Evolutionary conservation across 306 rosid species (phyloP).

Genomic region (Glycine soja): DNA sequence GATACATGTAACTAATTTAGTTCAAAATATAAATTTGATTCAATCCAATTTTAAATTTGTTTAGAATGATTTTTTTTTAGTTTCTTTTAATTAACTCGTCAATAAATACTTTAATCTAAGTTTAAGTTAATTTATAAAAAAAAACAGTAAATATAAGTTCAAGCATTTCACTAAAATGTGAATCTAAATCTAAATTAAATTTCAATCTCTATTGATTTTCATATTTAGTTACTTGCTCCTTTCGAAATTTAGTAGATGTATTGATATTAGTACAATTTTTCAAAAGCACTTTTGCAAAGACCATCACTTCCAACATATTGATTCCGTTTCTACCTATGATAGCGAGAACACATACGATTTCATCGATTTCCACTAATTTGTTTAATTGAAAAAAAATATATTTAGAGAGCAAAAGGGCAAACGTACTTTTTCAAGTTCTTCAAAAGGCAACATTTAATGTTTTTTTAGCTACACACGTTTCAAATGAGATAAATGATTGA

Average conservation of each 20-base stretch:
- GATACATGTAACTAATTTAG: background rate
- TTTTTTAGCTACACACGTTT: background rate
- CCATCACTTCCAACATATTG: background rate
- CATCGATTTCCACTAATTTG: background rate
- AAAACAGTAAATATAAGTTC: background rate
- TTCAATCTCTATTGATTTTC: background rate
- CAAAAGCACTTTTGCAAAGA: too few species aligned
- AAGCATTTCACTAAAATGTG: background rate
- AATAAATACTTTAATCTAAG: background rate
- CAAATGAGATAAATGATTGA: background rate
- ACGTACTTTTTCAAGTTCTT: background rate
- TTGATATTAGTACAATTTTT: too few species aligned
- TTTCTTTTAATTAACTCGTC: background rate
- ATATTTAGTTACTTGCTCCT: too few species aligned
- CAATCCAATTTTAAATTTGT: background rate
- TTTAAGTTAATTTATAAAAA: background rate
- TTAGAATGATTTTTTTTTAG: background rate
- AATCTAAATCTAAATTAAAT: background rate
- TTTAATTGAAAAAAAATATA: slow-evolving; percentile 22
- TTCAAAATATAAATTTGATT: background rate
- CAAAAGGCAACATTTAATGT: background rate
- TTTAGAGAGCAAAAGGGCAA: background rate
- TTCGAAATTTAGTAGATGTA: too few species aligned
- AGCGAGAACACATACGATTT: background rate
- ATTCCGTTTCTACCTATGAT: background rate